Evolutionary conservation across 345 rosid genomes (phyloP).

Genomic region (Murraya paniculata): DNA sequence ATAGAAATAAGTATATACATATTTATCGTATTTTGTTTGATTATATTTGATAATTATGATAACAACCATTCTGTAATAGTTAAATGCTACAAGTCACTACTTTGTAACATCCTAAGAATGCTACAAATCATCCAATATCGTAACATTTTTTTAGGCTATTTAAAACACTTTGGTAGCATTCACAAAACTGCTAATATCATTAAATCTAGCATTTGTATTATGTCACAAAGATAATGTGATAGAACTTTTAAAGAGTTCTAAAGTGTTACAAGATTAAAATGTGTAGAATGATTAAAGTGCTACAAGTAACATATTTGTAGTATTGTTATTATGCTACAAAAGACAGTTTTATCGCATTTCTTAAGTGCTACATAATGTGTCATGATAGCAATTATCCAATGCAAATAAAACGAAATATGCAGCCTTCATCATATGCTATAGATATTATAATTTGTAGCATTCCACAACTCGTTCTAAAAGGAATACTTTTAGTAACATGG

Average conservation of each 20-base stretch:
- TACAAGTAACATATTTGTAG: background rate
- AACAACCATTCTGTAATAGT: no score
- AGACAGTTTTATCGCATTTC: background rate
- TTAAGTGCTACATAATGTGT: background rate
- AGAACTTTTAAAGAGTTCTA: background rate
- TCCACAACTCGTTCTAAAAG: no score
- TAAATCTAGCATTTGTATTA: background rate
- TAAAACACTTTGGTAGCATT: no score
- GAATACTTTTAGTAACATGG: no score
- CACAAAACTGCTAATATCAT: no score
- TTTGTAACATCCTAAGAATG: background rate
- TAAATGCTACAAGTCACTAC: background rate
- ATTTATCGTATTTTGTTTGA: no score
- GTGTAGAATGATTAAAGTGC: background rate
- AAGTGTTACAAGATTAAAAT: background rate
- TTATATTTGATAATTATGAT: no score
- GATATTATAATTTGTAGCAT: no score
- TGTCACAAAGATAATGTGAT: background rate
- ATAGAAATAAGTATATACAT: no score
- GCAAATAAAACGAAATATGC: no score
- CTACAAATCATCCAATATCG: background rate
- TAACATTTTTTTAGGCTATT: background rate
- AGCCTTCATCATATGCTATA: no score
- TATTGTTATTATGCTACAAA: background rate
- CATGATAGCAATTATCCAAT: no score